Base-by-base conservation (phyloP, 441 rosid species). In the Sinapis alba region DNA sequence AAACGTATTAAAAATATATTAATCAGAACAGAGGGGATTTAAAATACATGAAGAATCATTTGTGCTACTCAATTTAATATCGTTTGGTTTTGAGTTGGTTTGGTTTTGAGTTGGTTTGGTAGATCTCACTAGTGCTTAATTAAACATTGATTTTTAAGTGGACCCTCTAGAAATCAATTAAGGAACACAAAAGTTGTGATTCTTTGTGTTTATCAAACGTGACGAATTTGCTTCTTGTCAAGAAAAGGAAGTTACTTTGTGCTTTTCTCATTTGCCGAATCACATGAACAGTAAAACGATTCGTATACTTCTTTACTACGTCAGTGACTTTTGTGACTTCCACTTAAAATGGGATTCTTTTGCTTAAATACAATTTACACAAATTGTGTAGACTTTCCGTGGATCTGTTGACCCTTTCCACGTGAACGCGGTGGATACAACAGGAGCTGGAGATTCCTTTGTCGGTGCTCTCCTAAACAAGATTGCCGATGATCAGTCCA, bases 391-490 rank as follows among this genome's bases (percentile, higher is more conserved):
- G 99, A 51, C 78, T 30, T 95, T 93, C 90, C 88, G 69, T 53
- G 99, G 99, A 65, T 30, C 84, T 11, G 98, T 93, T 66, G 93
- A 86, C 8, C 90, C 84, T 26, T 95, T 91, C 84, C 93, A 77
- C 71, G 97, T 93, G 24, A 71, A 89, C 0, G 67, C 98, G 0
- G 84, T 95, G n/a, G 99, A 95, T 76, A 93, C 99, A 72, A 95
- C 99, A 1, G 98, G 99, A 28, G 99, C 98, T 51, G 99, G 99
- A 32, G 99, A 95, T 77, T 76, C 99, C 6, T 95, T 87, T 57
- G 86, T 95, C 0, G 99, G 99, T 30, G 97, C 99, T 8, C 83
- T 95, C 16, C 84, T 95, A 57, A 68, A 83, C 87, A 86, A 87
- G 88, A 71, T 91, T 59, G 98, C 89, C 1, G 92, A 86, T 19